These are phyloP conservation scores for Chaetomium globosum DNA, from an alignment of 2,329 filamentous ascomycete genomes.

Conservation along the genomic window DNA sequence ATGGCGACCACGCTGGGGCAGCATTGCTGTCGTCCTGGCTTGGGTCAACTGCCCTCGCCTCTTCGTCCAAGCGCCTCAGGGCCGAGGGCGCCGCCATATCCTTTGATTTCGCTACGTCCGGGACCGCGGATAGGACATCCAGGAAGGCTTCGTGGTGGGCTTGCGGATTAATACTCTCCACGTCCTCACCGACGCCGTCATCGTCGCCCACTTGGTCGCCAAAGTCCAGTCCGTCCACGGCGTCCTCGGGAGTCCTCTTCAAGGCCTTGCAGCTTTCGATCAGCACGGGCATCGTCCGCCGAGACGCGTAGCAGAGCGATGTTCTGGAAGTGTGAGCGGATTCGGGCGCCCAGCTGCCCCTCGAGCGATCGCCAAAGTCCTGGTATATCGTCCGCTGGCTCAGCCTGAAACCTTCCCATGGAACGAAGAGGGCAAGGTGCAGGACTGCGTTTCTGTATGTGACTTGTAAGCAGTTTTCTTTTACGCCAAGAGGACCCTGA, in stretches of 20 bases:
- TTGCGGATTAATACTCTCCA: not conserved
- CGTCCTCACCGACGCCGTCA: not conserved
- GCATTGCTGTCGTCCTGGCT: not conserved
- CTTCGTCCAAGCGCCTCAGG: slow-evolving; percentile 11
- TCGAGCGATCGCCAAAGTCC: slow-evolving; percentile 14
- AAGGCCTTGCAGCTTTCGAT: slow-evolving; percentile 9
- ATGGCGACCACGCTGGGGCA: slow-evolving; percentile 5
- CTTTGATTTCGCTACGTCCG: not conserved
- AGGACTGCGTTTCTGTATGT: slow-evolving; percentile 10
- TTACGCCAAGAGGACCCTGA: too few relatives aligned
- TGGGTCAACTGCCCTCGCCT: slow-evolving; percentile 9
- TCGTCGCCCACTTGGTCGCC: not conserved
- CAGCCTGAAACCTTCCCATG: slow-evolving; percentile 9
- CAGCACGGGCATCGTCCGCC: slow-evolving; percentile 17
- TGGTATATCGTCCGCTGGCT: slow-evolving; percentile 9
- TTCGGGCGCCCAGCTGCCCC: slow-evolving; percentile 7
- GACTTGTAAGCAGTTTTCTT: not conserved
- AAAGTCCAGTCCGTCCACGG: not conserved
- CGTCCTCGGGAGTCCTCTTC: not conserved
- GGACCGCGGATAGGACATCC: not conserved
- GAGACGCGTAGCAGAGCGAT: slow-evolving; percentile 14
- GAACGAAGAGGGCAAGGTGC: slow-evolving; percentile 8
- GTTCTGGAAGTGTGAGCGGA: slow-evolving; percentile 13
- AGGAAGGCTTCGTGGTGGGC: slow-evolving; percentile 8
- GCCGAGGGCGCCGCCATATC: not conserved